Conservation (phyloP, 768 basidiomycete species). For the Cystoderma amianthinum region DNA sequence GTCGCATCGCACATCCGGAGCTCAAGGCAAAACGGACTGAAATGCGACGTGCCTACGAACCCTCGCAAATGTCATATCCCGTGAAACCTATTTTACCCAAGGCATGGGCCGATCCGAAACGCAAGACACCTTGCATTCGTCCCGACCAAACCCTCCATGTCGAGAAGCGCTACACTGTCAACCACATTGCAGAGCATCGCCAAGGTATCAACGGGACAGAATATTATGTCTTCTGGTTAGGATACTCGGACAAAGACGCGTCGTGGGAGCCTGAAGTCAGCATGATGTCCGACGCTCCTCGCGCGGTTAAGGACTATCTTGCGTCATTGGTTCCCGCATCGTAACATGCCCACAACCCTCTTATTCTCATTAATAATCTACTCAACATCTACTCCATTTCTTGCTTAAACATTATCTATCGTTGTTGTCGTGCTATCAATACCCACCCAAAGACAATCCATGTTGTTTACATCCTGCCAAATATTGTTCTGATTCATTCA, state of each 20-base stretch:
- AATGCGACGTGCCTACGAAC: conserved; percentile 28
- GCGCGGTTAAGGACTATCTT: conserved; percentile 33
- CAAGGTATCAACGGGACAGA: conserved; percentile 24
- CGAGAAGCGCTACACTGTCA: conserved; percentile 38
- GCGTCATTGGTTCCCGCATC: too few species aligned
- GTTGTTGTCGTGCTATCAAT: too few species aligned
- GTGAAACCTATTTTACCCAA: conserved; percentile 32
- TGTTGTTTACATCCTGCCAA: too few species aligned
- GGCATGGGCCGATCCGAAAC: conserved; percentile 48
- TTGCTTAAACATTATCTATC: too few species aligned
- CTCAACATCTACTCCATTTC: too few species aligned
- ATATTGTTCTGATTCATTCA: too few species aligned
- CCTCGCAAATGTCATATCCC: conserved; percentile 15
- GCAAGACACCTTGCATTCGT: conserved; percentile 34
- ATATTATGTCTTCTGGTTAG: conserved; percentile 49
- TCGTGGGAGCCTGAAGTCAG: conserved; percentile 52
- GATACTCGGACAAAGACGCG: conserved; percentile 41
- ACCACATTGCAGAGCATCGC: conserved; percentile 29
- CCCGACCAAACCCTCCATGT: conserved; percentile 22
- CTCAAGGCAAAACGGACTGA: conserved; percentile 34
- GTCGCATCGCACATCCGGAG: conserved; percentile 45
- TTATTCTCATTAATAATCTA: too few species aligned
- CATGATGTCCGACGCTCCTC: conserved; percentile 44
- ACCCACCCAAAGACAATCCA: too few species aligned
- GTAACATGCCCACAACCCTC: too few species aligned